A percentile compares a stretch with the other conserved stretches of the same genome.
Evolutionary conservation across 2,329 filamentous ascomycete species (phyloP).

Genomic region (Cyphellophora attinorum): DNA sequence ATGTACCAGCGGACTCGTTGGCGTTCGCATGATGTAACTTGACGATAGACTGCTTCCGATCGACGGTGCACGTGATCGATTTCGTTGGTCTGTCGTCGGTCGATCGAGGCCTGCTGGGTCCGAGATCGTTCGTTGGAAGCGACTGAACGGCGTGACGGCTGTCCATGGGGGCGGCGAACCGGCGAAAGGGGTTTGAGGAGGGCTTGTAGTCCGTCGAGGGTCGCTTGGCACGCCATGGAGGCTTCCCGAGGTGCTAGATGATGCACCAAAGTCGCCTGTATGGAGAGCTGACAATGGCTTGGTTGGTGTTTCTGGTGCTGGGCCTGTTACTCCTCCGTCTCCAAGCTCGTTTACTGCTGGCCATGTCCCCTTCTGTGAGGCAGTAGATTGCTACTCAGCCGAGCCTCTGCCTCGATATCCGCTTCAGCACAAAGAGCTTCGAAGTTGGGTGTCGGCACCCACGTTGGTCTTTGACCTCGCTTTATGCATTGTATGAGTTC

Average conservation of each 20-base stretch:
- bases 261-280: constrained; percentile 49
- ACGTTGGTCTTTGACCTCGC: constrained; percentile 63
- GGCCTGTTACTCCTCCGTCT: no score
- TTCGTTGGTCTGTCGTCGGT: constrained; percentile 3
- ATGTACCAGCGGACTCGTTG: constrained; percentile 86
- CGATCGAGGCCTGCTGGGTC: background rate
- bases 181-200: constrained; percentile 13
- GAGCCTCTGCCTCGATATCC: constrained; percentile 7
- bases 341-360: no score
- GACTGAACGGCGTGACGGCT: constrained; percentile 1
- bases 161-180: constrained; percentile 1
- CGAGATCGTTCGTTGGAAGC: background rate
- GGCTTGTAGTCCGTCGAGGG: constrained; percentile 10
- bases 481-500: constrained; percentile 81
- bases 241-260: constrained; percentile 21
- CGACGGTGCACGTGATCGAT: constrained; percentile 43
- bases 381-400: no score
- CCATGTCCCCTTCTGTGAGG: no score
- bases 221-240: constrained; percentile 12
- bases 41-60: constrained; percentile 64
- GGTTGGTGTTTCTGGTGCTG: constrained; percentile 12
- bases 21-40: constrained; percentile 74
- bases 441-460: constrained; percentile 56
- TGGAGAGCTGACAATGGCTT: constrained; percentile 67
- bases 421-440: constrained; percentile 24